Evolutionary conservation across 768 basidiomycete species (phyloP).

Genomic region (Kwoniella pini): DNA sequence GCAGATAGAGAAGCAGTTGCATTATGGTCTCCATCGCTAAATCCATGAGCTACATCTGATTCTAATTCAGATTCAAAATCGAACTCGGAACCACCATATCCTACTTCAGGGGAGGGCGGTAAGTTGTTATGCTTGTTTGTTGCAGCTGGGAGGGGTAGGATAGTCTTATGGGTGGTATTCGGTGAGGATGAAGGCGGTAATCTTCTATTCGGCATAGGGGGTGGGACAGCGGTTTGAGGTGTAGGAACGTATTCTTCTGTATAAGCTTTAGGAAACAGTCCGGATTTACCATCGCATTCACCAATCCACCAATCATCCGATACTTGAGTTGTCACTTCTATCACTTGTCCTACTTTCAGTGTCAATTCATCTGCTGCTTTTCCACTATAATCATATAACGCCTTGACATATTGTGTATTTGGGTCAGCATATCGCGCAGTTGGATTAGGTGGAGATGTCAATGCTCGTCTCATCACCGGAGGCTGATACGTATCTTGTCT

Average conservation of each 20-base stretch:
- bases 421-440: conserved; percentile 16
- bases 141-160: conserved; percentile 41
- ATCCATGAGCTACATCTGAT: conserved; percentile 42
- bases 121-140: conserved; percentile 7
- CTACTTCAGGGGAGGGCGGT: conserved; percentile 19
- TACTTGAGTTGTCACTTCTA: conserved; percentile 75
- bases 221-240: conserved; percentile 33
- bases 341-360: conserved; percentile 72
- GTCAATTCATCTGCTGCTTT: conserved; percentile 71
- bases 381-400: conserved; percentile 72
- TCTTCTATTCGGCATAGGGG: conserved; percentile 34
- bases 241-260: conserved; percentile 60
- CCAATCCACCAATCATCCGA: conserved; percentile 92
- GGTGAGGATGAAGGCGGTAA: conserved; percentile 26
- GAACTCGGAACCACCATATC: conserved; percentile 18
- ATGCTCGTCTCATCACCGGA: conserved; percentile 29
- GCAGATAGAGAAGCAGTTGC: conserved; percentile 26
- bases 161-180: conserved; percentile 40
- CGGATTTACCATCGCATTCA: conserved; percentile 66
- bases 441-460: conserved; percentile 22
- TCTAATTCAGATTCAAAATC: conserved; percentile 24
- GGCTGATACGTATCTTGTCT: conserved; percentile 17
- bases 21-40: conserved; percentile 36
- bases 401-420: conserved; percentile 59
- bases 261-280: conserved; percentile 79